Evolutionary conservation across 2,329 filamentous ascomycete species (phyloP), one percentile per base, ranked within the genome.

Genomic region (Fusarium sp.): DNA sequence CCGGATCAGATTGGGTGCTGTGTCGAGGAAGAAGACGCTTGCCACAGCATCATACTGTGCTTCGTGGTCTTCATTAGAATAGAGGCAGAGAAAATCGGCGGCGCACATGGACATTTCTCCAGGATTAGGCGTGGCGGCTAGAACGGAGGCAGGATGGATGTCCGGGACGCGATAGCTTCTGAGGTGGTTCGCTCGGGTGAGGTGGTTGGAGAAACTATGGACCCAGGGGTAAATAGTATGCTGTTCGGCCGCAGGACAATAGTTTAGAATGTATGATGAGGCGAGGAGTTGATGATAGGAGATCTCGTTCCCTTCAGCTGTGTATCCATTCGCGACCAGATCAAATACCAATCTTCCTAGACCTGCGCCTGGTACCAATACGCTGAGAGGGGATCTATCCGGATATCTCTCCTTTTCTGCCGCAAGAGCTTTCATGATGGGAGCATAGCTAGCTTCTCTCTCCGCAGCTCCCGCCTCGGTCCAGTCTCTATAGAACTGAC

Each of bases 401-500:
- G 75, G 66, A 11, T 61, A 31, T 35, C 62, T 74, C 10, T 63
- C 65, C 64, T 79, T 82, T 79, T 90, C 88, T 16, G 80, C 79
- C 12, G 86, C 83, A 21, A 99, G 84, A 29, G 90, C 91, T 23
- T 81, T 78, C 66, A 97, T 82, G 11, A 98, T 88, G 0, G 93
- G 94, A 0, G 86, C 87, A 78, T 96, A 97, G 78, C 92, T 94
- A 7, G 90, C 89, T n/a, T 89, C 85, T 42, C 96, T 86, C 84
- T 99, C 97, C 1, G 81, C 79, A 6, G 84, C 85, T 0, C 95
- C 96, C 77, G 93, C 94, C 4, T 85, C 87, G 29, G 93, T 94
- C 96, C 97, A 99, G 81, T 99, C 96, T 21, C 96, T 91, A 81
- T 95, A 98, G 80, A 98, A 93, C 79, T 99, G 96, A 16, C 95